Evolutionary conservation across 441 rosid genomes (phyloP), one percentile per base, ranked within the genome.

Genomic region (Hypseocharis bilobata): DNA sequence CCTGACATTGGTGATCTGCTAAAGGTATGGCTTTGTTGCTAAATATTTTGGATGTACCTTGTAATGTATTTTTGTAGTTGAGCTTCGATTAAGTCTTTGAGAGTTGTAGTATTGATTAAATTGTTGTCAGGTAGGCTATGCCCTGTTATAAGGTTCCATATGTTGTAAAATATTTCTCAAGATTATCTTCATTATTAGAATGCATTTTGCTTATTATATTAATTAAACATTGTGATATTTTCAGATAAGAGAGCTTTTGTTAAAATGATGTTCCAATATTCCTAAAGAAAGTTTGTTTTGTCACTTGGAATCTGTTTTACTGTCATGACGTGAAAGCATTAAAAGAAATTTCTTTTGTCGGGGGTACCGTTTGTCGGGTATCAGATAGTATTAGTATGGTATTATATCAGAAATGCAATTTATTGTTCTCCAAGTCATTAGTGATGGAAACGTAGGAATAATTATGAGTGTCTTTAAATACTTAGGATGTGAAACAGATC

Each of bases 1-100:
- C 84, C 88, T 54, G 98, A 90, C 49, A 87, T 92, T 59, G 95
- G 94, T 74, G 92, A 92, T 80, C 72, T 90, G 63, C 83, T 92
- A 40, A 92, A 92, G 97, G 98, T 92, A 83, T 23, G 58, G 6
- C 42, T 68, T 67, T 42, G 19, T 26, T 3, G 13, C 66, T 28
- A 17, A 36, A 30, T 65, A 62, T 64, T 47, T 34, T 66, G 29
- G 44, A 55, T 44, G 30, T 58, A 67, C 60, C 42, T 14, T 2
- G 23, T 28, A n/a, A n/a, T n/a, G n/a, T n/a, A n/a, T n/a, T n/a
- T n/a, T n/a, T n/a, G n/a, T n/a, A 11, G 16, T 52, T 38, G 44
- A 38, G 13, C 44, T 11, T 38, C 44, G 3, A n/a, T 20, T 32
- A 2, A 62, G 47, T 20, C 22, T 3, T 32, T 7, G 30, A 16